Conservation (phyloP, 2,329 filamentous ascomycete species). For the Colletotrichum chrysophilum region DNA sequence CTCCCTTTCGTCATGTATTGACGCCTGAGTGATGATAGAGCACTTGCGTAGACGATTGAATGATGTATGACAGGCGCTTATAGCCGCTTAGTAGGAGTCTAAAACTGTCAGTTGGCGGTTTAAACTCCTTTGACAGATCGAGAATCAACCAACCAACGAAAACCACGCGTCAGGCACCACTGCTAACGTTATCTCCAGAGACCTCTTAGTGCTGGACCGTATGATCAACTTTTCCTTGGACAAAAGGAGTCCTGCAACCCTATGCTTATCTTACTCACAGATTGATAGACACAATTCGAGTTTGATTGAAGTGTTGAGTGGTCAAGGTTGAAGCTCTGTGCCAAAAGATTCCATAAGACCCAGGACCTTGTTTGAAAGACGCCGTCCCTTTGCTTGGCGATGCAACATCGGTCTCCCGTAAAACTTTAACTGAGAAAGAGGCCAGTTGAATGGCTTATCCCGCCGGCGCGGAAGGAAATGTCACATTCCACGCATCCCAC, state of each 20-base stretch:
- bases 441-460: not conserved
- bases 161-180: not conserved
- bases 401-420: not conserved
- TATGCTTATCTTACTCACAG: not conserved
- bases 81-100: not conserved
- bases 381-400: not conserved
- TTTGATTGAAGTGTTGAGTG: not conserved
- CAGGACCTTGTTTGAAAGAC: not conserved
- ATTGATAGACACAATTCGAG: not conserved
- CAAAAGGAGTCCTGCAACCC: accelerated
- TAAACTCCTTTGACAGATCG: not conserved
- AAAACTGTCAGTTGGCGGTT: not conserved
- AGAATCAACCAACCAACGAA: not conserved
- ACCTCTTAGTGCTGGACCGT: not conserved
- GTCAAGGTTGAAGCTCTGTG: not conserved
- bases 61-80: too few relatives aligned
- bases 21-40: accelerated
- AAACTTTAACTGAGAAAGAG: not conserved
- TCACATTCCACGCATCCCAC: not conserved
- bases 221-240: not conserved
- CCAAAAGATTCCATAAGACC: not conserved
- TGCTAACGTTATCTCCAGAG: not conserved
- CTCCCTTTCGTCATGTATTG: not conserved
- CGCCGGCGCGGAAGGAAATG: not conserved
- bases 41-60: not conserved